A percentile compares a stretch with the other conserved stretches of the same genome.
Conservation (phyloP, 2,329 filamentous ascomycete species). For the Botrytis cinerea region DNA sequence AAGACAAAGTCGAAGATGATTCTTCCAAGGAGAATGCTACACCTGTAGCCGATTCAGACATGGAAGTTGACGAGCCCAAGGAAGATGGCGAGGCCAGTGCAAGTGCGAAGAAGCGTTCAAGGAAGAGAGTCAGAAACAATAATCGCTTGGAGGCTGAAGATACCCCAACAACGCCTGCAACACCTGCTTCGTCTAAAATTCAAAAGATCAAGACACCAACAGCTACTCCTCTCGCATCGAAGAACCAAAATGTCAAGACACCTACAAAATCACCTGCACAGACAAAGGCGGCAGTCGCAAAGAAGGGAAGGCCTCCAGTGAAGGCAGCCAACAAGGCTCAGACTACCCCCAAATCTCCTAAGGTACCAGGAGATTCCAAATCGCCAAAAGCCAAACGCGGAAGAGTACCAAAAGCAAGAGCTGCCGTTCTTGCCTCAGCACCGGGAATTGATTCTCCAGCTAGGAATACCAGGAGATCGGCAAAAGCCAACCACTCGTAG, state of each 20-base stretch:
- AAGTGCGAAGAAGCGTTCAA: conserved; percentile 27
- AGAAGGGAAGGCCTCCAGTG: neutral
- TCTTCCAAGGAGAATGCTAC: neutral
- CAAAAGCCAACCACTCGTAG: conserved; percentile 43
- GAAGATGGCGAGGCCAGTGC: conserved; percentile 4
- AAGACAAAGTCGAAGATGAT: conserved; percentile 1
- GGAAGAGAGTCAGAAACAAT: conserved; percentile 34
- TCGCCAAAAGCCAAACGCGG: conserved; percentile 26
- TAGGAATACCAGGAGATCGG: conserved; percentile 26
- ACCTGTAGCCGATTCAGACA: neutral
- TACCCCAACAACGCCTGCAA: conserved; percentile 15
- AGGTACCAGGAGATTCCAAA: conserved; percentile 28
- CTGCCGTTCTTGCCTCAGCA: conserved; percentile 19
- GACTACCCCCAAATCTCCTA: conserved; percentile 24
- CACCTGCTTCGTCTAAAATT: neutral
- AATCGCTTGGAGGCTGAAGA: conserved; percentile 29
- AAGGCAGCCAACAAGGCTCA: neutral
- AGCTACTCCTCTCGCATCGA: conserved; percentile 1
- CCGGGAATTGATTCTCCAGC: conserved; percentile 23
- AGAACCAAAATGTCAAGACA: neutral
- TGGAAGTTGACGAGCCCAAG: conserved; percentile 18
- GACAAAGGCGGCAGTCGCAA: neutral
- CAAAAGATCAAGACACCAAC: conserved; percentile 1
- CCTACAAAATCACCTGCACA: conserved; percentile 19
- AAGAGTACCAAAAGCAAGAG: conserved; percentile 26